phyloP scores from a whole-genome alignment of 2,329 filamentous ascomycete species.

The Phyllosticta citriasiana region DNA sequence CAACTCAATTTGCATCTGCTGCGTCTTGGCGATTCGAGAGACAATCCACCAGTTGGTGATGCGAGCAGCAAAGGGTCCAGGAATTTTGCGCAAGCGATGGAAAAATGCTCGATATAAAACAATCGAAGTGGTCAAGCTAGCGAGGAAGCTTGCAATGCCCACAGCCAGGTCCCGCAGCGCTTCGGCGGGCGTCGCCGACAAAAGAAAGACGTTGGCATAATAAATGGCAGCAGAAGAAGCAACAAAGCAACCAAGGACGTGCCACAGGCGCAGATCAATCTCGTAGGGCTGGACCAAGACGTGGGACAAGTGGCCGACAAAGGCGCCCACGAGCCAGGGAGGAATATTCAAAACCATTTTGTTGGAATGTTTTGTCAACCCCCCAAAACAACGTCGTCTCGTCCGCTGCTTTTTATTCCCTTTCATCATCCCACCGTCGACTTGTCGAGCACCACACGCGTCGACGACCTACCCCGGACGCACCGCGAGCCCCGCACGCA shows the following conservation, averaged over 20 bases:
- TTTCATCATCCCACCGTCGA: background rate
- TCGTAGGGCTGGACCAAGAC: background rate
- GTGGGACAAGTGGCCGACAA: background rate
- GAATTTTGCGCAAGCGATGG: slow-evolving; percentile 24
- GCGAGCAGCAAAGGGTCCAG: slow-evolving; percentile 26
- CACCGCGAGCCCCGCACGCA: background rate
- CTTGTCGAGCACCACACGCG: background rate
- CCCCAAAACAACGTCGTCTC: background rate
- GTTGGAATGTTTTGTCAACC: background rate
- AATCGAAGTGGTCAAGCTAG: background rate
- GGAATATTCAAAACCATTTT: background rate
- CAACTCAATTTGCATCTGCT: slow-evolving; percentile 7
- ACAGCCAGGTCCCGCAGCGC: background rate
- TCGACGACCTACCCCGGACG: background rate
- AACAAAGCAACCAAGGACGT: background rate
- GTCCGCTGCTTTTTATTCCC: background rate
- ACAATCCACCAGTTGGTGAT: slow-evolving; percentile 21
- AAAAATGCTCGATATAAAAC: slow-evolving; percentile 24
- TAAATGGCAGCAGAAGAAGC: background rate
- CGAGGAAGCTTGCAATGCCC: background rate
- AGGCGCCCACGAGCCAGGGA: background rate
- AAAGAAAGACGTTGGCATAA: background rate
- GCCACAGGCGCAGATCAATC: background rate
- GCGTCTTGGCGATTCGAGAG: background rate
- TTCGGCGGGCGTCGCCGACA: background rate